Conservation (phyloP, 2,329 filamentous ascomycete species). For the Microcyclospora tardicrescens region DNA sequence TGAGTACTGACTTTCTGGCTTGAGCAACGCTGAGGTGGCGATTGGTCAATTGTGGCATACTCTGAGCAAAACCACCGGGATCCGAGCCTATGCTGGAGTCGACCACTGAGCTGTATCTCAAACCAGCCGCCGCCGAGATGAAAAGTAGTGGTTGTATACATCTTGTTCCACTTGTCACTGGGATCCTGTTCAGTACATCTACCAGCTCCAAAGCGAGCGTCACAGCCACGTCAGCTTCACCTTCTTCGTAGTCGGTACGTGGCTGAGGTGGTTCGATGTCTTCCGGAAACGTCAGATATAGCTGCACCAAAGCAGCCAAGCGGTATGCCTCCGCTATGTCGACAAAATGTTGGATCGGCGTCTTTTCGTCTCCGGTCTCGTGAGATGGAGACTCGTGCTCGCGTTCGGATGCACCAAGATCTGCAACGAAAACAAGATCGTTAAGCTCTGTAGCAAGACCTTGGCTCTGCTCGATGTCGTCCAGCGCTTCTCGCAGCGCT, state of each 20-base stretch:
- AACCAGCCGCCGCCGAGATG: slow-evolving; percentile 3
- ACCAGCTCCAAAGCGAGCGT: slow-evolving; percentile 1
- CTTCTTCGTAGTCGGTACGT: too few relatives aligned
- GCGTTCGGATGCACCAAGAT: not conserved
- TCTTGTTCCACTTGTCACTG: slow-evolving; percentile 2
- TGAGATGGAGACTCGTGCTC: not conserved
- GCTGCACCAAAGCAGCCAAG: slow-evolving; percentile 3
- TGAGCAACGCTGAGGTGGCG: slow-evolving; percentile 2
- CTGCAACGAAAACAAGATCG: slow-evolving; percentile 1
- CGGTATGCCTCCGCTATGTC: slow-evolving; percentile 6
- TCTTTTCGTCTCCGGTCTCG: slow-evolving; percentile 5
- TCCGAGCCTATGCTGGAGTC: not conserved
- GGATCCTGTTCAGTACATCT: slow-evolving; percentile 3
- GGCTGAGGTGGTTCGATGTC: slow-evolving; percentile 1
- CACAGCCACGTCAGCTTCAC: too few relatives aligned
- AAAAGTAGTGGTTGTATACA: slow-evolving; percentile 5
- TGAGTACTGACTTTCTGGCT: slow-evolving; percentile 2
- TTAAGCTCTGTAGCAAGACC: slow-evolving; percentile 4
- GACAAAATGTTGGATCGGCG: slow-evolving; percentile 5
- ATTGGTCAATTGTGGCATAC: slow-evolving; percentile 1
- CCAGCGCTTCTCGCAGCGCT: slow-evolving; percentile 3
- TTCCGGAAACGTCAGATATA: slow-evolving; percentile 7
- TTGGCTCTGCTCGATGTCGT: slow-evolving; percentile 6
- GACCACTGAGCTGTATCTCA: slow-evolving; percentile 1
- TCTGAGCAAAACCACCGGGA: not conserved